Conservation (phyloP, 129 eudicot species). For the Erigeron canadensis region DNA sequence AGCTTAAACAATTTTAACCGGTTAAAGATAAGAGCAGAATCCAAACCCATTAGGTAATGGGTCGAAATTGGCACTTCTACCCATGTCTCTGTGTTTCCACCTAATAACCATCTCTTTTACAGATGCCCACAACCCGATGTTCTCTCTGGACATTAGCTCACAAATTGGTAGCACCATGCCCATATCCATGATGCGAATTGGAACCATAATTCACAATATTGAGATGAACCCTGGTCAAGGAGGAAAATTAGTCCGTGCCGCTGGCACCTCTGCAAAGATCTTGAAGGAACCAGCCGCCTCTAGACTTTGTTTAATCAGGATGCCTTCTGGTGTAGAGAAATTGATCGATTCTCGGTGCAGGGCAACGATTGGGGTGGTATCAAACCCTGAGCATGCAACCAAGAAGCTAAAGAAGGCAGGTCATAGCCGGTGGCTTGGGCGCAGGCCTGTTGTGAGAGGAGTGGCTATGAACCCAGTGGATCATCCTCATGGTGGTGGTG, state of each 20-base stretch:
- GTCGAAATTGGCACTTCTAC: background rate
- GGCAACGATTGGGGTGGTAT: constrained; percentile 74
- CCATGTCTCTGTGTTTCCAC: background rate
- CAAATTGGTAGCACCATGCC: constrained; percentile 76
- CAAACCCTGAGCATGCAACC: constrained; percentile 54
- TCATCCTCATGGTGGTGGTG: constrained; percentile 98
- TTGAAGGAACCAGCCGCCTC: constrained; percentile 65
- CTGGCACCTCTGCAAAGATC: constrained; percentile 75
- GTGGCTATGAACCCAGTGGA: constrained; percentile 90
- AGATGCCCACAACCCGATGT: constrained; percentile 33
- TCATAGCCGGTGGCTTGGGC: constrained; percentile 70
- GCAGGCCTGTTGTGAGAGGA: constrained; percentile 76
- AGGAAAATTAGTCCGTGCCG: constrained; percentile 72
- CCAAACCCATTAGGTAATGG: background rate
- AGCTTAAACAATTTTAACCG: background rate
- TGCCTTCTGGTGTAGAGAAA: constrained; percentile 68
- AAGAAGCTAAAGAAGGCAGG: constrained; percentile 82
- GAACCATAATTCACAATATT: constrained; percentile 74
- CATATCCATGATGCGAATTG: constrained; percentile 70
- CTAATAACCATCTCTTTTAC: background rate
- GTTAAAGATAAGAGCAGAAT: background rate
- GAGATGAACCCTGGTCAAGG: constrained; percentile 90
- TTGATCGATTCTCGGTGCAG: constrained; percentile 56
- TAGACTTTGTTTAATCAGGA: constrained; percentile 43
- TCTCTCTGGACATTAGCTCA: constrained; percentile 57